Base-by-base conservation (phyloP, 2,329 filamentous ascomycete species). In the Ceratocystis diversiconidia region DNA sequence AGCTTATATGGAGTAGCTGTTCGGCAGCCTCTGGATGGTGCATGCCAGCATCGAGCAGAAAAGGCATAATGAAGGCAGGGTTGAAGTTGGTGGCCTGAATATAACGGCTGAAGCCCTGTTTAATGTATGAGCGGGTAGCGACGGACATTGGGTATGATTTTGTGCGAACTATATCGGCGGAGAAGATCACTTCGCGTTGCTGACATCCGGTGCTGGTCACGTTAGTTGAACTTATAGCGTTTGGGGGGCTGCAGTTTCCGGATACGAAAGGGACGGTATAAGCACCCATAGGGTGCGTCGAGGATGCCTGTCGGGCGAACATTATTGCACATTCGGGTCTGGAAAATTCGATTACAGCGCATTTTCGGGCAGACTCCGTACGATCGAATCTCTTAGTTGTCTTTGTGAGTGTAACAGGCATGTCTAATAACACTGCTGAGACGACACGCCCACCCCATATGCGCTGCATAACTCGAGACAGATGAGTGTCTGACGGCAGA, bases 401-500 rank as follows among this genome's bases (percentile, higher is more conserved):
- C 15, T 22, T 28, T 36, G 28, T 4, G 17, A 12, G 2, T 8
- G 62, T 10, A n/a, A 25, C 22, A 10, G 62, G 60, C 8, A 52
- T 32, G 25, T 55, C 41, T 8, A 63, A n/a, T 10, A 67, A 30
- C 3, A 28, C 19, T 36, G 62, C 62, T 1, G 59, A 62, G 12
- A 66, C 50, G n/a, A 67, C 59, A 44, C 66, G 63, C n/a, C 66
- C 66, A 28, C 66, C 66, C 66, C 62, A 67, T 22, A 67, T 48
- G n/a, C 62, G 55, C 4, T 52, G 22, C 30, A 67, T 63, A 25
- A 67, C 8, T 2, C 57, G 48, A 3, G 66, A 67, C 17, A 65
- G 57, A 36, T 63, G 62, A 15, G 62, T 41, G 6, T 46, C 30
- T 4, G 48, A 10, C 1, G 73, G 72, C 0, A 75, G 65, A 2